A percentile compares a stretch with the other conserved stretches of the same genome.
phyloP scores from a whole-genome alignment of 1,284 basidiomycete genomes.

The Trichosporon sp. region DNA sequence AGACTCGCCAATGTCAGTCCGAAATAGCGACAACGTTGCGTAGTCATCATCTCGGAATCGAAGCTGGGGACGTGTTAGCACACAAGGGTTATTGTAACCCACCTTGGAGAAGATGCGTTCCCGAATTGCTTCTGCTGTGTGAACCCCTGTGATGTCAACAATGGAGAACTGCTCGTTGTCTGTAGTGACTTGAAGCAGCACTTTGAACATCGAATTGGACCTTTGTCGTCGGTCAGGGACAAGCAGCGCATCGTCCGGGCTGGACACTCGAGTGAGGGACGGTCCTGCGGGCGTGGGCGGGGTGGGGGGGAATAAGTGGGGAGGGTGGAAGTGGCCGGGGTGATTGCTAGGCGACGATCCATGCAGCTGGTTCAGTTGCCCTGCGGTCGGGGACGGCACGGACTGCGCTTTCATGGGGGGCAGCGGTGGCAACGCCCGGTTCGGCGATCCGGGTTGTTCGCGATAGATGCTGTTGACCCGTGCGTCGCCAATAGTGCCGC shows the following conservation, averaged over 20 bases:
- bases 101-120: slow-evolving; percentile 85
- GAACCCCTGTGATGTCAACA: slow-evolving; percentile 74
- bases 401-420: slow-evolving; percentile 33
- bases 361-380: slow-evolving; percentile 22
- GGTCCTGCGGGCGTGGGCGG: slow-evolving; percentile 20
- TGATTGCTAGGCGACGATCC: slow-evolving; percentile 15
- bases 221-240: slow-evolving; percentile 27
- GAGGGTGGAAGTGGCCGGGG: slow-evolving; percentile 26
- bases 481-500: background rate
- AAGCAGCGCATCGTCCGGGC: slow-evolving; percentile 43
- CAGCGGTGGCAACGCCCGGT: slow-evolving; percentile 44
- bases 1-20: slow-evolving; percentile 76
- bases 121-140: slow-evolving; percentile 71
- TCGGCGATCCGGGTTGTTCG: slow-evolving; percentile 38
- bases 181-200: slow-evolving; percentile 64
- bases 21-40: slow-evolving; percentile 73
- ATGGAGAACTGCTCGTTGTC: slow-evolving; percentile 78
- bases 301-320: slow-evolving; percentile 27
- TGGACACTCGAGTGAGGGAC: slow-evolving; percentile 34
- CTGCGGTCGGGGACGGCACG: slow-evolving; percentile 21
- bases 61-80: slow-evolving; percentile 60
- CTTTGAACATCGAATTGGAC: slow-evolving; percentile 34
- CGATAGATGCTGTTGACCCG: slow-evolving; percentile 8
- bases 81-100: slow-evolving; percentile 35
- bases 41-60: slow-evolving; percentile 82